Percentiles rank a stretch among this genome's conserved stretches.
Evolutionary conservation across 1,284 basidiomycete genomes (phyloP).

Genomic region (Fistulinella cinereoalba): DNA sequence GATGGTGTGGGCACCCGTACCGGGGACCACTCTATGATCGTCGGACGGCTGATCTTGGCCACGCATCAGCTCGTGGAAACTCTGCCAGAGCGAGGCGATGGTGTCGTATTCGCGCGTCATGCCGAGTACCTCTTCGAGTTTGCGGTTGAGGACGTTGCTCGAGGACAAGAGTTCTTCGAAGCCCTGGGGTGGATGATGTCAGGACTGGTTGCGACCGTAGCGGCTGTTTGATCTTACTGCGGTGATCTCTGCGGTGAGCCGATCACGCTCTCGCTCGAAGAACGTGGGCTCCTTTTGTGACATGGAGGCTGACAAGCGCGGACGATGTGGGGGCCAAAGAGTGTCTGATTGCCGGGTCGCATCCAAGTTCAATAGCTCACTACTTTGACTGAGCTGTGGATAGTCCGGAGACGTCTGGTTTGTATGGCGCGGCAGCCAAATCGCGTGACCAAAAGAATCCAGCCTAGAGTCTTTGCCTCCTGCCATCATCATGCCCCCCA

Average conservation of each 20-base stretch:
- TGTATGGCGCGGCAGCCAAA: too few relatives aligned
- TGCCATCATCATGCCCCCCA: too few relatives aligned
- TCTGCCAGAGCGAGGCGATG: slow-evolving; percentile 84
- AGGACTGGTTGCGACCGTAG: not conserved
- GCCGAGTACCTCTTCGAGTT: slow-evolving; percentile 86
- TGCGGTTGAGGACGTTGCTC: slow-evolving; percentile 89
- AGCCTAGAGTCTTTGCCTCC: too few relatives aligned
- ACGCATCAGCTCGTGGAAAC: slow-evolving; percentile 77
- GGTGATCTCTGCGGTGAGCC: slow-evolving; percentile 68
- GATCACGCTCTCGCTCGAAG: slow-evolving; percentile 77
- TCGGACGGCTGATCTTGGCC: slow-evolving; percentile 41
- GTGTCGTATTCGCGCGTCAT: slow-evolving; percentile 94
- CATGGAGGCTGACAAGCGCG: slow-evolving; percentile 18
- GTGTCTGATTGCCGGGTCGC: too few relatives aligned
- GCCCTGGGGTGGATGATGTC: slow-evolving; percentile 52
- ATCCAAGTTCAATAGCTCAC: too few relatives aligned
- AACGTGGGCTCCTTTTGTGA: slow-evolving; percentile 54
- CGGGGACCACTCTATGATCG: slow-evolving; percentile 43
- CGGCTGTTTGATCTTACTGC: too few relatives aligned
- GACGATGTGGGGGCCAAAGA: too few relatives aligned
- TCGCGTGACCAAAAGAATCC: too few relatives aligned
- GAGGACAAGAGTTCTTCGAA: slow-evolving; percentile 85
- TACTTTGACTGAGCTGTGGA: too few relatives aligned
- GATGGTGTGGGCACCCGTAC: slow-evolving; percentile 68
- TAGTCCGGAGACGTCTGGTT: too few relatives aligned